Evolutionary conservation across 257 asterid genomes (phyloP).

Genomic region (Craterostigma plantagineum): DNA sequence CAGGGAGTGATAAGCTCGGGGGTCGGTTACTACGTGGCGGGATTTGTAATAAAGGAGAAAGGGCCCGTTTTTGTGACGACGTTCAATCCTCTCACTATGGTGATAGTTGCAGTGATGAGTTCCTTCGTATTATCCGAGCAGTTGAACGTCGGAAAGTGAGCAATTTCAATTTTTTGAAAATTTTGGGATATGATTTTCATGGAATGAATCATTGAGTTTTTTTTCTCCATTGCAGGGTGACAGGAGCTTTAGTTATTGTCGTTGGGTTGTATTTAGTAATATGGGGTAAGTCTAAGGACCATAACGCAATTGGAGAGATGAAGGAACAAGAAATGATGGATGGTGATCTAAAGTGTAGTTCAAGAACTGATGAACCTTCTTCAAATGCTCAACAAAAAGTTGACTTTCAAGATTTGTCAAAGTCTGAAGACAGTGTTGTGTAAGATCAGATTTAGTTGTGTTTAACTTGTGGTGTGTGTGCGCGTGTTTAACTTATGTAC

Average conservation of each 20-base stretch:
- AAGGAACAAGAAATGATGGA: not conserved
- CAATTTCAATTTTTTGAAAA: not conserved
- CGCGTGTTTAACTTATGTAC: not conserved
- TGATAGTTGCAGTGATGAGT: constrained; percentile 29
- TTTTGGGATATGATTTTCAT: no score
- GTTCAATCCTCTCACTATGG: constrained; percentile 33
- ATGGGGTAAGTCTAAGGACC: constrained; percentile 35
- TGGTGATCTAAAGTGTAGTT: not conserved
- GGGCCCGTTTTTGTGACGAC: constrained; percentile 52
- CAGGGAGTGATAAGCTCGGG: constrained; percentile 48
- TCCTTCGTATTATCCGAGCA: constrained; percentile 35
- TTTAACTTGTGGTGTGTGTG: no score
- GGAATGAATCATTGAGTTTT: not conserved
- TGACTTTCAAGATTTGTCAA: no score
- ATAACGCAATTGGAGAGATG: not conserved
- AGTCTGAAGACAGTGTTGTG: no score
- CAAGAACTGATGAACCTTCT: no score
- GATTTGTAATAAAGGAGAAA: constrained; percentile 28
- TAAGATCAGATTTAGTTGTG: no score
- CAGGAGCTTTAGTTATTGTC: constrained; percentile 22
- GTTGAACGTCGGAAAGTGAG: constrained; percentile 36
- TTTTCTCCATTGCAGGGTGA: constrained; percentile 15
- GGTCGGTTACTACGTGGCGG: constrained; percentile 23
- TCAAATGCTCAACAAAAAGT: no score
- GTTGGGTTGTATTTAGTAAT: constrained; percentile 29